Evolutionary conservation across 2,329 filamentous ascomycete species (phyloP), one percentile per base, ranked within the genome.

Genomic region (Fusarium longipes): DNA sequence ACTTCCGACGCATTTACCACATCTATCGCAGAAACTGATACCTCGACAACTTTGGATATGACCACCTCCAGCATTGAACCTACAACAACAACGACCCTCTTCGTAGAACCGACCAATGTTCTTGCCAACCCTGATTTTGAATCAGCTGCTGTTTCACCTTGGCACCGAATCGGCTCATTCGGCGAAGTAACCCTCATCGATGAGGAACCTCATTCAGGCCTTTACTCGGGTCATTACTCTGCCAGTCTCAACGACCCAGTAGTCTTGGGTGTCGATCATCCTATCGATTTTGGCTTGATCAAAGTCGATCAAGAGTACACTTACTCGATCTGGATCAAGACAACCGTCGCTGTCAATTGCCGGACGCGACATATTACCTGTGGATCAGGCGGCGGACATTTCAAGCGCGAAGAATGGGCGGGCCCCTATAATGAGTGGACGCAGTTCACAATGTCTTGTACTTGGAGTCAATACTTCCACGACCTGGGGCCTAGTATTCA

Each of bases 281-380:
- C 36, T 4, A 6, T 44, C 1, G 49, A 52, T 14, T 0, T 1
- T 5, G 6, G 25, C 5, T 9, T 33, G 36, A 12, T 52, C 11
- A 12, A 6, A 1, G 17, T 15, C 6, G 5, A 25, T 2, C 22
- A 40, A 2, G 27, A 33, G 20, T 52, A 52, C 2, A 40, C 15
- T 8, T 52, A 52, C 17, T 52, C 36, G 5, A 52, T 52, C 49
- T 52, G 36, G 49, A 52, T 32, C 6, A 44, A 52, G n/a, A 52
- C 36, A 0, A 15, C 1, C 1, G 1, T 3, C 8, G 36, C 36
- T 8, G 17, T 25, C 3, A 7, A 44, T 4, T 52, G 36, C 12
- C 2, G 32, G 1, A 18, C 18, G 0, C 49, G 49, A 20, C 3
- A 1, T 25, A 25, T 44, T 2, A 12, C 36, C 3, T 51, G 36